phyloP scores from a whole-genome alignment of 2,329 filamentous ascomycete species.

The Alternaria incomplexa region DNA sequence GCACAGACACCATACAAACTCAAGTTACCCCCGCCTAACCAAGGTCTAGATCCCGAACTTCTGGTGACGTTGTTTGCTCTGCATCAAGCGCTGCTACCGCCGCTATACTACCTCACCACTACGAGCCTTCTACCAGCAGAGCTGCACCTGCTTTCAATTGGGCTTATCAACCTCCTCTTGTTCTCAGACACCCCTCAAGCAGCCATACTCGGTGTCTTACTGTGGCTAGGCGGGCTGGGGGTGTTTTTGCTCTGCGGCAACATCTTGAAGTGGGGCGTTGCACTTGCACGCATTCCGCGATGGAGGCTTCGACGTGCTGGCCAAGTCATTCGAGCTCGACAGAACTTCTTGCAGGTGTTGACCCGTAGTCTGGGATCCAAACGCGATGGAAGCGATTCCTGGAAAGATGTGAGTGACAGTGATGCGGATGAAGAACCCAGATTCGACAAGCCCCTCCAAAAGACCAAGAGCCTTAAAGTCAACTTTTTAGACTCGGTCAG shows the following conservation, averaged over 20 bases:
- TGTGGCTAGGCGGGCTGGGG: constrained; percentile 71
- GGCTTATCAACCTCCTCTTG: constrained; percentile 80
- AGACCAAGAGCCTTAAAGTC: constrained; percentile 37
- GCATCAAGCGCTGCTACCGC: constrained; percentile 76
- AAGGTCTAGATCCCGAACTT: constrained; percentile 61
- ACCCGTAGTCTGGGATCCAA: constrained; percentile 43
- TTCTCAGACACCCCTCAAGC: constrained; percentile 69
- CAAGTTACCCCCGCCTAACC: constrained; percentile 35
- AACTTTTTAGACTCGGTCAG: constrained; percentile 32
- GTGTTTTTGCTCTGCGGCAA: constrained; percentile 75
- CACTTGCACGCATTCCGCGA: constrained; percentile 83
- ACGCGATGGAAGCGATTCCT: constrained; percentile 27
- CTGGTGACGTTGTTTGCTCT: constrained; percentile 77
- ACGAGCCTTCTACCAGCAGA: constrained; percentile 88
- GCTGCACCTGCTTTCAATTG: constrained; percentile 82
- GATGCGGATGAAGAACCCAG: constrained; percentile 53
- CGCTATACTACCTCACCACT: constrained; percentile 81
- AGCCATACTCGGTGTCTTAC: constrained; percentile 51
- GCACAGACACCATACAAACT: constrained; percentile 44
- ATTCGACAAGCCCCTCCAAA: constrained; percentile 26
- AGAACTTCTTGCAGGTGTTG: constrained; percentile 52
- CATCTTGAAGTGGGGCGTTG: constrained; percentile 82
- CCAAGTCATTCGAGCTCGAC: constrained; percentile 50
- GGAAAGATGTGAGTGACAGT: constrained; percentile 42
- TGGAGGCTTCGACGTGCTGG: constrained; percentile 79